Evolutionary conservation across 2,329 filamentous ascomycete species (phyloP).

Genomic region (Trichoderma endophyticum): DNA sequence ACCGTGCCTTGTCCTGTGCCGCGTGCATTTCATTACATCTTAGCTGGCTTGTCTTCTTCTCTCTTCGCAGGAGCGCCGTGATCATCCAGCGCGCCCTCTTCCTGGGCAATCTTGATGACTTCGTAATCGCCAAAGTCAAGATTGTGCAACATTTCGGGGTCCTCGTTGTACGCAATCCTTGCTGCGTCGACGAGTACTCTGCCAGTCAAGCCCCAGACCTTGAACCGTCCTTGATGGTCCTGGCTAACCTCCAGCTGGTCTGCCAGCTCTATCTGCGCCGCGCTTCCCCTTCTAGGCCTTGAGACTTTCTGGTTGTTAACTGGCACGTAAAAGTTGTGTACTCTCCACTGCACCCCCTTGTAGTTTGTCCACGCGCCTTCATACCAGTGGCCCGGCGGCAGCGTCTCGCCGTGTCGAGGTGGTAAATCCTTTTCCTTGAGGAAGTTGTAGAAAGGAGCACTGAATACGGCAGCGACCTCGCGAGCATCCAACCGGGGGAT

Average conservation of each 20-base stretch:
- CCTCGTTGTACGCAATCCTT: conserved; percentile 74
- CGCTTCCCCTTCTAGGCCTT: conserved; percentile 48
- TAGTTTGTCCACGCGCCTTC: conserved; percentile 76
- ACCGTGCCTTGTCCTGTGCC: background rate
- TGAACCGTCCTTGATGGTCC: conserved; percentile 58
- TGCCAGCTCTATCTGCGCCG: conserved; percentile 32
- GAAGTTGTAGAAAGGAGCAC: conserved; percentile 83
- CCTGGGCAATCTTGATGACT: conserved; percentile 46
- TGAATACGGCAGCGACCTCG: conserved; percentile 93
- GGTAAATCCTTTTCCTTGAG: conserved; percentile 59
- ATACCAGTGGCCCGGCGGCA: conserved; percentile 71
- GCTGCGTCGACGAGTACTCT: conserved; percentile 86
- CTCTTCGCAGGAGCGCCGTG: conserved; percentile 22
- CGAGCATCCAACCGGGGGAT: conserved; percentile 81
- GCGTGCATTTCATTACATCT: conserved; percentile 28
- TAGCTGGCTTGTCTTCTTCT: conserved; percentile 29
- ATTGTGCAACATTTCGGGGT: conserved; percentile 78
- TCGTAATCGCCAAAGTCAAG: conserved; percentile 50
- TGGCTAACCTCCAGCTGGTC: conserved; percentile 44
- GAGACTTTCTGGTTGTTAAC: conserved; percentile 67
- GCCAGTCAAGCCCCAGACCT: conserved; percentile 94
- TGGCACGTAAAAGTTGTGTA: conserved; percentile 92
- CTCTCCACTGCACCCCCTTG: conserved; percentile 73
- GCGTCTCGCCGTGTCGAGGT: conserved; percentile 33
- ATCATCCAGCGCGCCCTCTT: conserved; percentile 44